Evolutionary conservation across 148 eudicot species (phyloP), one percentile per base, ranked within the genome.

Genomic region (Cornus controversa): DNA sequence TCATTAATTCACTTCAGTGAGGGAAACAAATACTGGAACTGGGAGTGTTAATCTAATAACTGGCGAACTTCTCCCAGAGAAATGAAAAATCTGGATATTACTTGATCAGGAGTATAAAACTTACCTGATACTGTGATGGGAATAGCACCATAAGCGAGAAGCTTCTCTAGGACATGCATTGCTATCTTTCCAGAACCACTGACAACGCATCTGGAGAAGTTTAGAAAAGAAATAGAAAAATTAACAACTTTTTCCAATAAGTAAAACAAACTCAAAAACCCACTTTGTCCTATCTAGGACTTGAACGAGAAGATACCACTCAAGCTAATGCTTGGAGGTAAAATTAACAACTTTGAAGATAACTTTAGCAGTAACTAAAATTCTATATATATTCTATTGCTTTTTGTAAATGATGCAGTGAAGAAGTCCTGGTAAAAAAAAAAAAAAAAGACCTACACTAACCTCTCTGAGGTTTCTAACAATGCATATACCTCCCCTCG

Each of bases 171-270:
- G 75, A 96, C 99, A 90, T 96, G 95, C 91, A 96, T 82, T 81
- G 99, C 93, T 67, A 93, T 90, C 89, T 96, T 96, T 85, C 99
- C 99, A 88, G 91, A 92, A 73, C 99, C 99, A 84, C 98, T 96
- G 80, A 96, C 97, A 76, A 83, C 98, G 83, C 99, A 96, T 86
- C 99, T 95, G 85, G 66, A 53, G 63, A 64, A 79, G 65, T 67
- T 47, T 26, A 72, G 75, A 53, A 40, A 40, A 78, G 66, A 78
- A 70, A 81, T 11, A 5, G 63, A 66, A 74, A 66, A 74, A 31
- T 67, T 20, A 28, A 24, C 25, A 71, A 28, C 66, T 66, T 36
- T 66, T 40, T 40, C 45, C 45, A 40, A 40, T 40, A 40, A 40
- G 45, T 40, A 9, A 31, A 40, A 40, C 45, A 40, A 40, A 40